Base-by-base conservation (phyloP, 2,329 filamentous ascomycete genomes). In the Pseudopyricularia javanii region DNA sequence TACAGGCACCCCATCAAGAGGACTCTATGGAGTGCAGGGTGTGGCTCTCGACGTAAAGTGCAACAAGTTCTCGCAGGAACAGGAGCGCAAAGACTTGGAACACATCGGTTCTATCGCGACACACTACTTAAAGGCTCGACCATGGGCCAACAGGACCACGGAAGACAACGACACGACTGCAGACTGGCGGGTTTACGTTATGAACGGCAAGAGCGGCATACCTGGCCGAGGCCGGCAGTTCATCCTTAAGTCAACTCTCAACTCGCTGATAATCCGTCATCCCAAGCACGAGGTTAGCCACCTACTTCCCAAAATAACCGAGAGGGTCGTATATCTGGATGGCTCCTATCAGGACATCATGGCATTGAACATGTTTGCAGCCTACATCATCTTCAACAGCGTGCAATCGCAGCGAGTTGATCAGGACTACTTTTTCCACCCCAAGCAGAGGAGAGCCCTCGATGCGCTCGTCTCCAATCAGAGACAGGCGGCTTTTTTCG, bases 371-470 rank as follows among this genome's bases (percentile, higher is more conserved):
- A 68, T 94, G 1, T 96, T 96, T 62, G 79, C 88, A 1, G 86
- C 93, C 68, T 82, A 88, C 62, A 80, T 96, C 48, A 83, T 87
- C 2, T 84, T 88, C 58, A 97, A 97, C 62, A 83, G 89, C 0
- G 82, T 97, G 1, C 91, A 91, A 24, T 95, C 90, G 5, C 88
- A 96, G 62, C 75, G 91, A 11, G 82, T 78, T 0, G 91, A 91
- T 60, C 74, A 79, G 53, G 91, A 96, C 63, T 96, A 95, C 63
- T 85, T 97, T 57, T 96, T 96, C 60, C 86, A 95, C 60, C 78
- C 80, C 0, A 81, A 77, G 12, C 91, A 91, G 59, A 71, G 78
- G 30, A 84, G 82, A 56, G 75, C 76, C 37, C 70, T 95, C 12
- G 69, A 83, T 26, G 73, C 80, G 52, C 71, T 95, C 2, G 84